phyloP scores from a whole-genome alignment of 1,139 yeast genomes.

The Protomyces pachydermus region DNA sequence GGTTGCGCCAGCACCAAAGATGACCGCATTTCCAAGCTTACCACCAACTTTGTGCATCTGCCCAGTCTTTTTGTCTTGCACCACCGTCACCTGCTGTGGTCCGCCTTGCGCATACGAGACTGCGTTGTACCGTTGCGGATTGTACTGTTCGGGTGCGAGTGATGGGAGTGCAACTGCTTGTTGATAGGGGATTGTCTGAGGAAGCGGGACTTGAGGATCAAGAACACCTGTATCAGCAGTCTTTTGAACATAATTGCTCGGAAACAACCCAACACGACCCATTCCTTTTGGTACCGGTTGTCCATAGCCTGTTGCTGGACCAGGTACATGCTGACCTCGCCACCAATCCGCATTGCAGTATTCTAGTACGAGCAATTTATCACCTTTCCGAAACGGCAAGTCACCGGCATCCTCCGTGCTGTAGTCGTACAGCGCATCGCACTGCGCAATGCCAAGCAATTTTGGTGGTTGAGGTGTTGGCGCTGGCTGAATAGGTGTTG shows the following conservation, averaged over 20 bases:
- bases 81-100: constrained; percentile 36
- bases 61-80: constrained; percentile 42
- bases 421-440: constrained; percentile 57
- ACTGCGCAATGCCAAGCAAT: constrained; percentile 26
- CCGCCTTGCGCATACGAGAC: constrained; percentile 32
- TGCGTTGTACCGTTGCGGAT: constrained; percentile 39
- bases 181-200: constrained; percentile 37
- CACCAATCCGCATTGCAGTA: constrained; percentile 91
- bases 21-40: constrained; percentile 84
- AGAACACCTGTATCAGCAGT: constrained; percentile 5
- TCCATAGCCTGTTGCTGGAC: neutral
- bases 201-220: neutral
- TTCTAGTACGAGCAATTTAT: constrained; percentile 62
- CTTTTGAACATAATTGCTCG: constrained; percentile 68
- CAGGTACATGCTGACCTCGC: constrained; percentile 3
- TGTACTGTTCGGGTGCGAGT: constrained; percentile 37
- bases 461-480: constrained; percentile 21
- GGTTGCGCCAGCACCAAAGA: constrained; percentile 97
- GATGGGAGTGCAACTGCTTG: constrained; percentile 37
- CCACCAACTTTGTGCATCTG: constrained; percentile 61
- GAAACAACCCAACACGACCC: constrained; percentile 73
- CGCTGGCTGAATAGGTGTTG: neutral
- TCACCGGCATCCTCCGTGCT: constrained; percentile 68
- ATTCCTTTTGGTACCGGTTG: constrained; percentile 37
- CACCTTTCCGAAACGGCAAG: constrained; percentile 59